Evolutionary conservation across 441 rosid species (phyloP).

Genomic region (Erodium moschatum): DNA sequence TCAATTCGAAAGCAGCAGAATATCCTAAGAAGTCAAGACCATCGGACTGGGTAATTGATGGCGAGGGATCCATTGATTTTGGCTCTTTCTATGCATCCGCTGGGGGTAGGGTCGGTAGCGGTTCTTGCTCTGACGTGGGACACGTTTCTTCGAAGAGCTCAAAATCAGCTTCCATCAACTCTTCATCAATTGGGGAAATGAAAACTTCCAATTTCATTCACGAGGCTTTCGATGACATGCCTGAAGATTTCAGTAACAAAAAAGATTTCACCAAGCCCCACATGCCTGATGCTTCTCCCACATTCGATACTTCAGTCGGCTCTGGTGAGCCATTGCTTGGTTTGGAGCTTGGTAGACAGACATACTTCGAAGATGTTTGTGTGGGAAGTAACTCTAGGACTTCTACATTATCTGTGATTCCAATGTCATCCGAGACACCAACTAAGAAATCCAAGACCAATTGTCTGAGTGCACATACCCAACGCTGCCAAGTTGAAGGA

Average conservation of each 20-base stretch:
- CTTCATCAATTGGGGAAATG: constrained; percentile 48
- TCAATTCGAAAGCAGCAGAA: constrained; percentile 42
- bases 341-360: constrained; percentile 67
- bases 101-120: constrained; percentile 38
- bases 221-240: constrained; percentile 36
- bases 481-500: constrained; percentile 70
- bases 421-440: constrained; percentile 33
- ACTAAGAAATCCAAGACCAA: constrained; percentile 47
- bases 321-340: constrained; percentile 42
- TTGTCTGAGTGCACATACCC: constrained; percentile 36
- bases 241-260: constrained; percentile 30
- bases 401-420: constrained; percentile 7
- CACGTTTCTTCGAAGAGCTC: constrained; percentile 55
- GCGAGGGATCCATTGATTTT: constrained; percentile 46
- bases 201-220: constrained; percentile 34
- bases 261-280: constrained; percentile 32
- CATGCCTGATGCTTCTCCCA: constrained; percentile 22
- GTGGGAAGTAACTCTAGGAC: constrained; percentile 18
- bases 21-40: constrained; percentile 37
- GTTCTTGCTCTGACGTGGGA: constrained; percentile 55
- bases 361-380: constrained; percentile 22
- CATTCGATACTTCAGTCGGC: constrained; percentile 17
- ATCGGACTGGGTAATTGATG: constrained; percentile 51
- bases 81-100: constrained; percentile 51
- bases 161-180: constrained; percentile 59